phyloP scores from a whole-genome alignment of 768 basidiomycete genomes.

The Pisolithus marmoratus region DNA sequence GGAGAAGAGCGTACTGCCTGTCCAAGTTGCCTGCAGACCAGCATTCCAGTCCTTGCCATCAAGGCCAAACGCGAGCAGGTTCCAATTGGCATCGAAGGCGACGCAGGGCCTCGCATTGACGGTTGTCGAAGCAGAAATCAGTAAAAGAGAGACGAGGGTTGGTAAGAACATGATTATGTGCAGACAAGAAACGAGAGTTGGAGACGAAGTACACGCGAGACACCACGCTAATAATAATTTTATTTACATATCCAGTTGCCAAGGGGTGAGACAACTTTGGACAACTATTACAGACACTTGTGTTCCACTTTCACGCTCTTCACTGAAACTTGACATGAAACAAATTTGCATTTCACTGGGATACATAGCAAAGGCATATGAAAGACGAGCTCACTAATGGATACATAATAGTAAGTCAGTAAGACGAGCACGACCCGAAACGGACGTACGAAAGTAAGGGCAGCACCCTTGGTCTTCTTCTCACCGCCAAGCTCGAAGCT shows the following conservation, averaged over 20 bases:
- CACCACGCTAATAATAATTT: too few relatives aligned
- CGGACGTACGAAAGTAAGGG: constrained; percentile 81
- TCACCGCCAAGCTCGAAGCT: constrained; percentile 99
- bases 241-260: too few relatives aligned
- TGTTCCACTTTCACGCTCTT: too few relatives aligned
- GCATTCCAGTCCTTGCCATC: constrained; percentile 81
- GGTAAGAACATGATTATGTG: constrained; percentile 29
- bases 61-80: constrained; percentile 82
- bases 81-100: constrained; percentile 75
- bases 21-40: constrained; percentile 67
- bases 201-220: not conserved
- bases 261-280: too few relatives aligned
- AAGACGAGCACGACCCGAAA: not conserved
- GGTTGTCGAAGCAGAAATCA: constrained; percentile 29
- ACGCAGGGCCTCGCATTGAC: constrained; percentile 54
- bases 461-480: constrained; percentile 99
- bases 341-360: not conserved
- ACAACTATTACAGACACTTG: too few relatives aligned
- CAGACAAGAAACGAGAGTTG: not conserved
- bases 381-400: not conserved
- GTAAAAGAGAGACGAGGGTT: constrained; percentile 52
- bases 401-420: not conserved
- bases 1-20: constrained; percentile 36
- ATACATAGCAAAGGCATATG: constrained; percentile 1
- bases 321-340: too few relatives aligned